Evolutionary conservation across 2,329 filamentous ascomycete genomes (phyloP).

Genomic region (Talaromyces albobiverticillius): DNA sequence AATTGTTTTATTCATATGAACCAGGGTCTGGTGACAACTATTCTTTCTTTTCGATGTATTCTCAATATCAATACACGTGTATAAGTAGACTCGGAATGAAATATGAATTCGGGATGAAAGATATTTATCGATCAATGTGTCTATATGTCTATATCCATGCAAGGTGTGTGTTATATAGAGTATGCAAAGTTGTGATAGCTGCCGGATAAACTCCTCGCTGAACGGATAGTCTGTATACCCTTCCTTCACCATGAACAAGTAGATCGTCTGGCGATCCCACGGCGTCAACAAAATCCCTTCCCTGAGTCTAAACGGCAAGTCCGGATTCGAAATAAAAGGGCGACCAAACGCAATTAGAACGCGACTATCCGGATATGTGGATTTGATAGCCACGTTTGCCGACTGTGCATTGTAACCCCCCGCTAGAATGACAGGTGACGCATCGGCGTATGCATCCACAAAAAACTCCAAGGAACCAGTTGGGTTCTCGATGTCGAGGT

Average conservation of each 20-base stretch:
- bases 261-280: constrained; percentile 22
- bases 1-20: neutral
- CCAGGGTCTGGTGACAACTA: neutral
- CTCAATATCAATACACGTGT: neutral
- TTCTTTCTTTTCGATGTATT: neutral
- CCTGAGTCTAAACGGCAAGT: constrained; percentile 22
- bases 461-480: constrained; percentile 2
- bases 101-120: neutral
- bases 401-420: constrained; percentile 1
- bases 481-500: neutral
- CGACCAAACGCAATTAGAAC: constrained; percentile 32
- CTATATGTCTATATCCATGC: neutral
- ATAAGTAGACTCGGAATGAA: neutral
- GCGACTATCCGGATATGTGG: neutral
- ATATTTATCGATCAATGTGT: neutral
- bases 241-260: constrained; percentile 6
- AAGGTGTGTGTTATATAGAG: no score
- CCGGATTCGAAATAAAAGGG: constrained; percentile 25
- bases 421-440: neutral
- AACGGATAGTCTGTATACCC: constrained; percentile 35
- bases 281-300: constrained; percentile 17
- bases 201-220: constrained; percentile 26
- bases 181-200: no score
- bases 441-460: constrained; percentile 6
- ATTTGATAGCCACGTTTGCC: constrained; percentile 18